phyloP scores from a whole-genome alignment of 2,329 filamentous ascomycete species.

The Lojkania enalia region DNA sequence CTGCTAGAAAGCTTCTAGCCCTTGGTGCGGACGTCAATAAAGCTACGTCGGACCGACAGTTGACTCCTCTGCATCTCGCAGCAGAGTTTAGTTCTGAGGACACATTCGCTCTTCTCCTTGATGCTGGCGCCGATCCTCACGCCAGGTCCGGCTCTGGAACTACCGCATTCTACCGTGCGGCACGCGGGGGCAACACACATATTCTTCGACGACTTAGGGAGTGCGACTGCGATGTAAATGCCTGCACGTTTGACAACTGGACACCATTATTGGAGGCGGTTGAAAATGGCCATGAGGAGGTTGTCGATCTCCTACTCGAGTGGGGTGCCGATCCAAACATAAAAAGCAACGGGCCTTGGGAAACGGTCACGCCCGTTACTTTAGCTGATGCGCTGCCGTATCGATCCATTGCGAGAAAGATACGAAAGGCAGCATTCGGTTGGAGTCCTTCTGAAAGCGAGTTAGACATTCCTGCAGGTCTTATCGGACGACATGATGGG shows the following conservation, averaged over 20 bases:
- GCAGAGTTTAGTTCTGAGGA: slow-evolving; percentile 1
- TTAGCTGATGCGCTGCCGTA: neutral
- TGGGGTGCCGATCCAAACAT: slow-evolving; percentile 8
- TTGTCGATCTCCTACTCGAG: slow-evolving; percentile 3
- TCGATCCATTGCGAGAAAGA: neutral
- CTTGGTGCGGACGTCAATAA: slow-evolving; percentile 4
- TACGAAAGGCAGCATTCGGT: neutral
- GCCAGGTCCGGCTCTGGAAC: slow-evolving; percentile 4
- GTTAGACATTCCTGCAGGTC: neutral
- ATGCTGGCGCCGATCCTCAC: slow-evolving; percentile 8
- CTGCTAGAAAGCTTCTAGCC: slow-evolving; percentile 1
- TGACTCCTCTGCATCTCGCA: slow-evolving; percentile 7
- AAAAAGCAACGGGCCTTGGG: neutral
- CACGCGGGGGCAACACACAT: slow-evolving; percentile 3
- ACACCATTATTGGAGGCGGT: slow-evolving; percentile 9
- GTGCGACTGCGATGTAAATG: slow-evolving; percentile 8
- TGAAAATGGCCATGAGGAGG: slow-evolving; percentile 1
- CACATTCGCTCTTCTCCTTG: slow-evolving; percentile 6
- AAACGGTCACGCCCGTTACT: neutral
- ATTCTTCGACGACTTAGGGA: slow-evolving; percentile 6
- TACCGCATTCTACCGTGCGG: slow-evolving; percentile 12
- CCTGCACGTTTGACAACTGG: slow-evolving; percentile 6
- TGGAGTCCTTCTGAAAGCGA: neutral
- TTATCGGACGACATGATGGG: no score
- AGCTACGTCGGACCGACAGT: neutral